Evolutionary conservation across 306 rosid genomes (phyloP), one percentile per base, ranked within the genome.

Genomic region (Sechiopsis laciniata): DNA sequence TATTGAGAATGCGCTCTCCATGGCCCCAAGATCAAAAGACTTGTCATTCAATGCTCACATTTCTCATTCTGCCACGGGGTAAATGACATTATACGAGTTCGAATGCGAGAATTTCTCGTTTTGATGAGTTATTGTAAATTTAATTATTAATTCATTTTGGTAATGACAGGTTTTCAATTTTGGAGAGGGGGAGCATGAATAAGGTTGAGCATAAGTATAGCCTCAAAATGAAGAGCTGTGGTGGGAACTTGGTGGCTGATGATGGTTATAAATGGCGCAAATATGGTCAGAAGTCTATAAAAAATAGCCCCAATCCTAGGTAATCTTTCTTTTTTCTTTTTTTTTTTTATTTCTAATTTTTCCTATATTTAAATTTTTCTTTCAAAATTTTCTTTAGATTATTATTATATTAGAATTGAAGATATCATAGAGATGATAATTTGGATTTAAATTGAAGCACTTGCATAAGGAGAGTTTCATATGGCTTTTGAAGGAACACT

Each of bases 291-390:
- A 93, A 93, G 80, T 85, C 86, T 42, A 93, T 93, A 11, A 93
- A 93, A 82, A 93, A 90, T 76, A 90, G 93, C 80, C 85, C 91
- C 63, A 88, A 90, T 87, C 98, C 96, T 46, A 90, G 98, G 98
- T 93, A 85, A 83, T 5, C 2, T 26, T 26, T 26, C 29, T 26
- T 26, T n/a, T n/a, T n/a, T n/a, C n/a, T 29, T 65, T 61, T 51
- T 3, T 61, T 57, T 57, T 22, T 55, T 29, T 22, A 29, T 42
- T 76, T 12, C 6, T 10, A 29, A 13, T 62, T 13, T 68, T 7
- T 20, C 8, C 24, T 21, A 3, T 20, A 9, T 56, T 0, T 3
- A 56, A 56, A 10, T 3, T 2, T 48, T 8, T 42, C 2, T 5
- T 7, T 48, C 3, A 4, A 48, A 10, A 10, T 48, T 48, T 11